These are phyloP conservation scores for Auricularia sp. DNA, from an alignment of 768 basidiomycete genomes.

Conservation along the genomic window DNA sequence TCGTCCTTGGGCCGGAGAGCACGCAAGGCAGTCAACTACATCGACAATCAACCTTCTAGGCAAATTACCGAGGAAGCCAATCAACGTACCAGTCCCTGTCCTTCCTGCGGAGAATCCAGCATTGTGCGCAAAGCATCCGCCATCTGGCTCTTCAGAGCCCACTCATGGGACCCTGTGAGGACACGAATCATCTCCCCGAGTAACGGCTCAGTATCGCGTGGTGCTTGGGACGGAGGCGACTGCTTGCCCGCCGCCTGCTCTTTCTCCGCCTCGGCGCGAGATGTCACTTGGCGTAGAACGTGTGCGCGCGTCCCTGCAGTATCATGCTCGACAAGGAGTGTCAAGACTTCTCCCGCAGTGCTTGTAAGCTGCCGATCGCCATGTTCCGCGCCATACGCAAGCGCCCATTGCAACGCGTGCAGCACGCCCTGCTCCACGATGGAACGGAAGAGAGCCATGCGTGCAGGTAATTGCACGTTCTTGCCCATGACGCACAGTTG, in stretches of 20 bases:
- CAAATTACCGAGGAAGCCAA: conserved; percentile 9
- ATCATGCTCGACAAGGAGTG: conserved; percentile 84
- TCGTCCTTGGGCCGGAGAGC: conserved; percentile 59
- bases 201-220: conserved; percentile 46
- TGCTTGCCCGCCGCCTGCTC: conserved; percentile 42
- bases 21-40: conserved; percentile 23
- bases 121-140: conserved; percentile 78
- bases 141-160: conserved; percentile 84
- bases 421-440: conserved; percentile 84
- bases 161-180: conserved; percentile 68
- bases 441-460: conserved; percentile 75
- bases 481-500: conserved; percentile 94
- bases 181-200: conserved; percentile 66
- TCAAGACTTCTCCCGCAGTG: conserved; percentile 77
- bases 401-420: conserved; percentile 88
- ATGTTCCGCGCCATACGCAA: conserved; percentile 56
- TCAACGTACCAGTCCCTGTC: conserved; percentile 14
- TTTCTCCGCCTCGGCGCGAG: conserved; percentile 55
- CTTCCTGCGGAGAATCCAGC: conserved; percentile 58
- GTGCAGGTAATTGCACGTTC: conserved; percentile 83
- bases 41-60: neutral
- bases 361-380: conserved; percentile 53
- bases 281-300: conserved; percentile 63
- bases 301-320: conserved; percentile 76
- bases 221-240: conserved; percentile 37